phyloP scores from a whole-genome alignment of 2,329 filamentous ascomycete genomes.

The Talaromyces sp. region DNA sequence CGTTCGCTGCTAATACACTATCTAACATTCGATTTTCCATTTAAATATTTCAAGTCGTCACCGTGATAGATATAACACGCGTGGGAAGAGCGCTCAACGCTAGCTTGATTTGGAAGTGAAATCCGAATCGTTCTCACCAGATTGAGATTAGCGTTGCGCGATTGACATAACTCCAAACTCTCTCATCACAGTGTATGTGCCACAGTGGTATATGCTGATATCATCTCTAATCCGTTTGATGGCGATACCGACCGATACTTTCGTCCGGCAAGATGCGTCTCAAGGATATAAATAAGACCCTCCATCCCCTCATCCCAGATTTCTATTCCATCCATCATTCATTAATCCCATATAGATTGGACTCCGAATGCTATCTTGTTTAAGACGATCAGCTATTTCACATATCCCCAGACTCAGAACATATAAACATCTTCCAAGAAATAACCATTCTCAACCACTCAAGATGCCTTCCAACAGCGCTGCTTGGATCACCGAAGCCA shows the following conservation, averaged over 20 bases:
- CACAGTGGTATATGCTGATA: no score
- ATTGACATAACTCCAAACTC: neutral
- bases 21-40: no score
- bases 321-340: neutral
- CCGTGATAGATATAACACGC: neutral
- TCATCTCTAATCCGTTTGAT: neutral
- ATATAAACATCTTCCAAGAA: neutral
- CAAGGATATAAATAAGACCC: neutral
- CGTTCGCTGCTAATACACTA: no score
- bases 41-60: neutral
- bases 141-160: conserved; percentile 6
- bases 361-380: neutral
- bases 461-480: conserved; percentile 20
- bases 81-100: neutral
- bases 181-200: neutral
- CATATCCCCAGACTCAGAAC: neutral
- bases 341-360: no score
- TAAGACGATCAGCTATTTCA: neutral
- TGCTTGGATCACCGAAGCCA: conserved; percentile 21
- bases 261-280: neutral
- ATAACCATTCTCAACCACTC: neutral
- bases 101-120: neutral
- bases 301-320: no score
- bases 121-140: neutral
- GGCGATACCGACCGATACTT: neutral